Evolutionary conservation across 805 yeast species (phyloP).

Genomic region (Dipodascopsis uninucleata): DNA sequence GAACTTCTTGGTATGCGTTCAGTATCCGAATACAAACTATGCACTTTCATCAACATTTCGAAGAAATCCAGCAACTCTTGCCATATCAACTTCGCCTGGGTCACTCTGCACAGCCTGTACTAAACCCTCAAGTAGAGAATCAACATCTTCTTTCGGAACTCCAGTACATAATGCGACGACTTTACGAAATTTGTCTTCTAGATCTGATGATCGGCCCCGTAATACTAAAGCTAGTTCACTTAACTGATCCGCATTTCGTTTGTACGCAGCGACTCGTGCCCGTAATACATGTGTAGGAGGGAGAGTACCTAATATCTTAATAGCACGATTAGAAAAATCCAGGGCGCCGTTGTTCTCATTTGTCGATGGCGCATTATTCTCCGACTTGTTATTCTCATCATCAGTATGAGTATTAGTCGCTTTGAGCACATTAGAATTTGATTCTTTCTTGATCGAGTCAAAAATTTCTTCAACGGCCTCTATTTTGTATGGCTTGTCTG

Average conservation of each 20-base stretch:
- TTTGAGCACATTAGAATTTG: not conserved
- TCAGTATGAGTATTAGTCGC: not conserved
- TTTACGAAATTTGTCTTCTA: slow-evolving; percentile 76
- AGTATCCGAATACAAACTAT: not conserved
- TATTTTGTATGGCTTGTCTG: slow-evolving; percentile 87
- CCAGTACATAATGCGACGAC: slow-evolving; percentile 90
- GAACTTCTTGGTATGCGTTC: not conserved
- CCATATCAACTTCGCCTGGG: slow-evolving; percentile 62
- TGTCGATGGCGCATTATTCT: not conserved
- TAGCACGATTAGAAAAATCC: not conserved
- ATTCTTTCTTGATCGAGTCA: not conserved
- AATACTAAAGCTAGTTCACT: slow-evolving; percentile 51
- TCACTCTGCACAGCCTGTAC: slow-evolving; percentile 89
- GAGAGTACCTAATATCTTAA: slow-evolving; percentile 30
- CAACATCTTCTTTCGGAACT: slow-evolving; percentile 76
- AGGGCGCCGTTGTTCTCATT: not conserved
- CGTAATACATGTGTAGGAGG: slow-evolving; percentile 54
- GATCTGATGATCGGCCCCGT: slow-evolving; percentile 49
- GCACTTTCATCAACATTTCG: slow-evolving; percentile 36
- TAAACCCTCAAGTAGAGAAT: slow-evolving; percentile 73
- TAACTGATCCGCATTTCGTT: slow-evolving; percentile 60
- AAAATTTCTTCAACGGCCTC: slow-evolving; percentile 41
- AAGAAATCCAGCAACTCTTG: slow-evolving; percentile 53
- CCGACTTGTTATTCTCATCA: not conserved
- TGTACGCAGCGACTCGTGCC: slow-evolving; percentile 80